phyloP scores from a whole-genome alignment of 805 yeast genomes.

The Yarrowia bubula region DNA sequence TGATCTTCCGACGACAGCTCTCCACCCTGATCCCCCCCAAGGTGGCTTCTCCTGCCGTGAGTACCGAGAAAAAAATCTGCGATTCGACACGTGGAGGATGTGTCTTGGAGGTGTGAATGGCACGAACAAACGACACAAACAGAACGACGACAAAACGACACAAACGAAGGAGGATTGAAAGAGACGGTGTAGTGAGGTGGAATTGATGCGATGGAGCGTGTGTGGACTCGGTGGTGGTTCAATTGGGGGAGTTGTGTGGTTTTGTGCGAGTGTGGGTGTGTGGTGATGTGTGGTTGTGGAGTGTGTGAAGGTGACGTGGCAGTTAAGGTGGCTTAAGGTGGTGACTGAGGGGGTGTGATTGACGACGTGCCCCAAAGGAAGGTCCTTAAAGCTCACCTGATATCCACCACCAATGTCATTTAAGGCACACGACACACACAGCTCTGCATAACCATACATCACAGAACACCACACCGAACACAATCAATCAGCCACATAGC shows the following conservation, averaged over 20 bases:
- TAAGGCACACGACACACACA: no score
- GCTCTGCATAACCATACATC: no score
- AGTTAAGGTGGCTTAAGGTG: not conserved
- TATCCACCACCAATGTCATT: no score
- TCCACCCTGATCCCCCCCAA: slow-evolving; percentile 98
- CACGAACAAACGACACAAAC: not conserved
- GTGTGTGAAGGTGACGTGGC: not conserved
- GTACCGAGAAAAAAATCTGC: slow-evolving; percentile 38
- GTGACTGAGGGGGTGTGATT: not conserved
- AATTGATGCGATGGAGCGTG: not conserved
- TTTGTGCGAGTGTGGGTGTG: not conserved
- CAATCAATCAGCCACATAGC: no score
- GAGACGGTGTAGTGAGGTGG: not conserved
- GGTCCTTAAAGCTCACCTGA: no score
- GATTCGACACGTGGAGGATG: not conserved
- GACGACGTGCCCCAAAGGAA: no score
- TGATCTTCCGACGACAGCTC: slow-evolving; percentile 85
- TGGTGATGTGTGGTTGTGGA: not conserved
- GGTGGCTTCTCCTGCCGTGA: slow-evolving; percentile 91
- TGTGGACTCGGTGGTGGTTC: not conserved
- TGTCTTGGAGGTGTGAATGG: not conserved
- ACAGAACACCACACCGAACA: no score
- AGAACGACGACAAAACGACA: slow-evolving; percentile 2
- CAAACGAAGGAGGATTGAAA: not conserved
- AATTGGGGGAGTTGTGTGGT: not conserved